Evolutionary conservation across 768 basidiomycete species (phyloP).

Genomic region (Omphalotus guepiniiformis): DNA sequence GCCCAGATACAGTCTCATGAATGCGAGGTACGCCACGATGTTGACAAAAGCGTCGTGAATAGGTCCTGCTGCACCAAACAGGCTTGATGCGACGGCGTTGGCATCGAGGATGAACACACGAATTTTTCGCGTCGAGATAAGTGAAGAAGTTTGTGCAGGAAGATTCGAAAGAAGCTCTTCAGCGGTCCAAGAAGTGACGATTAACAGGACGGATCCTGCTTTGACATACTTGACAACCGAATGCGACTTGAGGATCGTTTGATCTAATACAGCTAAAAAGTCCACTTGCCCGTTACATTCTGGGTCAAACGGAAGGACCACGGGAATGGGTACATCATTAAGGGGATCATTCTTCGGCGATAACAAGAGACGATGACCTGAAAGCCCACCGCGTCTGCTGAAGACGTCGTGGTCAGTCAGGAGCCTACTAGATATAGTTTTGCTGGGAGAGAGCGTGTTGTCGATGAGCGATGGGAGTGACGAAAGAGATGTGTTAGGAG

Average conservation of each 20-base stretch:
- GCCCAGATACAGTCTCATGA: slow-evolving; percentile 82
- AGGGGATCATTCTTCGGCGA: slow-evolving; percentile 36
- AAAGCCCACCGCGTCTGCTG: slow-evolving; percentile 68
- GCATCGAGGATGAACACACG: slow-evolving; percentile 60
- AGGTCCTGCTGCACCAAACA: slow-evolving; percentile 30
- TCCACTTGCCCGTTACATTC: slow-evolving; percentile 48
- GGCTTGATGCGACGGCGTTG: slow-evolving; percentile 42
- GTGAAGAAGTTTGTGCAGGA: slow-evolving; percentile 39
- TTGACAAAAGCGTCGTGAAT: slow-evolving; percentile 43
- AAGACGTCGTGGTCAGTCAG: slow-evolving; percentile 71
- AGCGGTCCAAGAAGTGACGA: slow-evolving; percentile 70
- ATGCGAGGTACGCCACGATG: slow-evolving; percentile 69
- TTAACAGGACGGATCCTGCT: slow-evolving; percentile 62
- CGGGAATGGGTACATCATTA: slow-evolving; percentile 47
- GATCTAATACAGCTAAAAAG: slow-evolving; percentile 74
- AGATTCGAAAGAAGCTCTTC: slow-evolving; percentile 73
- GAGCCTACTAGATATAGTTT: slow-evolving; percentile 53
- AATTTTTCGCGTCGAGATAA: slow-evolving; percentile 49
- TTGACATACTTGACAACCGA: slow-evolving; percentile 66
- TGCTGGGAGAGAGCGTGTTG: slow-evolving; percentile 51
- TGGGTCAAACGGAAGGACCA: slow-evolving; percentile 52
- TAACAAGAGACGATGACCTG: slow-evolving; percentile 66
- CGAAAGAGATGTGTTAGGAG: slow-evolving; percentile 51
- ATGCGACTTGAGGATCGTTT: slow-evolving; percentile 74
- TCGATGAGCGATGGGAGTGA: slow-evolving; percentile 53